phyloP scores from a whole-genome alignment of 1,284 basidiomycete genomes.

The Leccinum pallidistipes region DNA sequence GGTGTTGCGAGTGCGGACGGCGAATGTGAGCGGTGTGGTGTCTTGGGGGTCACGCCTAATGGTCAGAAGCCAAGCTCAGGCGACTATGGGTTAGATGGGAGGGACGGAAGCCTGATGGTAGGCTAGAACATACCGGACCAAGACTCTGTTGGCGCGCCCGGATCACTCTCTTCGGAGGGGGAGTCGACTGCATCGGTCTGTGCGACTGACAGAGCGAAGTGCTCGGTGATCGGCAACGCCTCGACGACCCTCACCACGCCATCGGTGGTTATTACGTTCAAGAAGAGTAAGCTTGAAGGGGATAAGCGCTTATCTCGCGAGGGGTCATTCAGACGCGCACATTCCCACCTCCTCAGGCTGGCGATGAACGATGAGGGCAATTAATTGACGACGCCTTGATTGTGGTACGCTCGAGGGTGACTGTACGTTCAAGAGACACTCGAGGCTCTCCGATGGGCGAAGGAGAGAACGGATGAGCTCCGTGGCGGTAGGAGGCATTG shows the following conservation, averaged over 20 bases:
- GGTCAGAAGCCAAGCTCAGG: constrained; percentile 26
- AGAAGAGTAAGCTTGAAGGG: constrained; percentile 21
- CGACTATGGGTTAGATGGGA: constrained; percentile 7
- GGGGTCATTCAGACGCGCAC: constrained; percentile 12
- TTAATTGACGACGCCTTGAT: constrained; percentile 1
- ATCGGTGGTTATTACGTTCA: constrained; percentile 2
- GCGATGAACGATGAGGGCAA: constrained; percentile 27
- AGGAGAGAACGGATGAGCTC: constrained; percentile 19
- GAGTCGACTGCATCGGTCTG: constrained; percentile 18
- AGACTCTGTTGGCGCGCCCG: constrained; percentile 6
- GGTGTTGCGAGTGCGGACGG: constrained; percentile 17
- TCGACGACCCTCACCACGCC: constrained; percentile 10
- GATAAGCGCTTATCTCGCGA: constrained; percentile 7
- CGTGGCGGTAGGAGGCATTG: background rate
- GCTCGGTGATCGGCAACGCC: constrained; percentile 26
- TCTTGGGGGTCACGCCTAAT: constrained; percentile 20
- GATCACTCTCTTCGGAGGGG: background rate
- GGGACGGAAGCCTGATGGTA: background rate
- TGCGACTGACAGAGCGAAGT: constrained; percentile 24
- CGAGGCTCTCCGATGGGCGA: constrained; percentile 26
- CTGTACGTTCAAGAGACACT: constrained; percentile 18
- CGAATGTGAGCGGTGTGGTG: constrained; percentile 14
- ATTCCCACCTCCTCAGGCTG: constrained; percentile 24
- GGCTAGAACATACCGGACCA: constrained; percentile 21
- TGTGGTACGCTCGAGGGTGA: background rate